Evolutionary conservation across 768 basidiomycete species (phyloP), one percentile per base, ranked within the genome.

Genomic region (Ephemerocybe angulata): DNA sequence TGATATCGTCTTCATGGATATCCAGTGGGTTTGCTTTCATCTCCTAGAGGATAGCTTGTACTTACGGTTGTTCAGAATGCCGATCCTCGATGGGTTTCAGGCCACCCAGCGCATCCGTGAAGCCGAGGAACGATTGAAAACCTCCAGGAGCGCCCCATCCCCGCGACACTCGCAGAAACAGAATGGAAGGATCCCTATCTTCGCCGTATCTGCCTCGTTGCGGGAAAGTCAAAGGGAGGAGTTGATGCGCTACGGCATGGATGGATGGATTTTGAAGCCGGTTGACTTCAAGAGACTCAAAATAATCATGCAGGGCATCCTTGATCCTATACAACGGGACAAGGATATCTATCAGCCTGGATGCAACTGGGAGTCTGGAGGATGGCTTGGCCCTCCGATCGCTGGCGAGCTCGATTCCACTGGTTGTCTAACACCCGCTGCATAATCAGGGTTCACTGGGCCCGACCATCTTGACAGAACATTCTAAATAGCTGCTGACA

Each of bases 231-330:
- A 87, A 62, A 76, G 82, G 3, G 67, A 75, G 0, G 77, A 85
- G 52, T 68, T 90, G 50, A 67, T 72, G 7, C 64, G 72, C 12
- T 67, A 75, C 43, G 84, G 88, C 37, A 79, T 90, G 65, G 88
- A 90, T 64, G 90, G 90, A 3, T 93, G 88, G 88, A 81, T 90
- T 17, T 71, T 92, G 58, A 92, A 92, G 68, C 91, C 90, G 0
- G 84, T 92, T 59, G 85, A 90, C 65, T 91, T 89, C 68, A 80
- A 82, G 57, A 76, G 90, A 13, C 75, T 92, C 11, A 68, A 76
- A 22, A 63, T 67, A 2, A 72, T 93, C 29, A 65, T 93, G 21
- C 68, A 72, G 11, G 89, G 88, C 0, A 76, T 89, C 13, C 75
- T 72, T 3, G 82, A 89, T 57, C 64, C 68, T 0, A 57, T 56